Conservation (phyloP, 805 yeast species). For the Dipodascus albidus region DNA sequence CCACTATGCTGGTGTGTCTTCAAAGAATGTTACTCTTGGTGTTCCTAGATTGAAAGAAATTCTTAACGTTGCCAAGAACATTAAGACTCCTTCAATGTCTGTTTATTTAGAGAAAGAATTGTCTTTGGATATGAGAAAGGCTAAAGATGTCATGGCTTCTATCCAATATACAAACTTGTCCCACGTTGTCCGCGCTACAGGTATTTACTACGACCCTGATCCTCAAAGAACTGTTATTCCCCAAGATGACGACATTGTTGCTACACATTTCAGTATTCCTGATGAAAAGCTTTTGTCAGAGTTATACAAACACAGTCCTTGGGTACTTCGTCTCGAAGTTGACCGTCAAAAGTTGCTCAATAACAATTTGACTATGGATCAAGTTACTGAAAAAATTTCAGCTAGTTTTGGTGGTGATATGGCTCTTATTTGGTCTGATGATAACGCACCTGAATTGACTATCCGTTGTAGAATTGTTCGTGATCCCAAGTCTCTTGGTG, state of each 20-base stretch:
- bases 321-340: conserved; percentile 91
- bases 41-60: conserved; percentile 99
- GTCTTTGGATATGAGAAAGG: conserved; percentile 83
- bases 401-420: conserved; percentile 89
- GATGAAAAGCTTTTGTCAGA: conserved; percentile 95
- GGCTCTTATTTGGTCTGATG: conserved; percentile 98
- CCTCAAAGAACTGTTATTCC: conserved; percentile 94
- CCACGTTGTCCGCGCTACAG: conserved; percentile 95
- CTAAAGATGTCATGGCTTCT: conserved; percentile 91
- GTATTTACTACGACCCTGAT: conserved; percentile 95
- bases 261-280: conserved; percentile 93
- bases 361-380: conserved; percentile 94
- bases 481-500: conserved; percentile 87
- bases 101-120: conserved; percentile 77
- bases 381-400: conserved; percentile 91
- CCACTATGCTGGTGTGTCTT: conserved; percentile 99
- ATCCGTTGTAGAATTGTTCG: conserved; percentile 98
- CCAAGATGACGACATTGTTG: conserved; percentile 95
- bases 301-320: conserved; percentile 90
- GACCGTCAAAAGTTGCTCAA: conserved; percentile 99
- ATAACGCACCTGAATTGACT: conserved; percentile 91
- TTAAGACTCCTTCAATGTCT: conserved; percentile 98
- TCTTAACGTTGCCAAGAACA: conserved; percentile 94
- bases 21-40: conserved; percentile 97
- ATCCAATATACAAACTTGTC: conserved; percentile 92